Base-by-base conservation (phyloP, 352 stramenopile genomes). In the Aphanomyces invadans region DNA sequence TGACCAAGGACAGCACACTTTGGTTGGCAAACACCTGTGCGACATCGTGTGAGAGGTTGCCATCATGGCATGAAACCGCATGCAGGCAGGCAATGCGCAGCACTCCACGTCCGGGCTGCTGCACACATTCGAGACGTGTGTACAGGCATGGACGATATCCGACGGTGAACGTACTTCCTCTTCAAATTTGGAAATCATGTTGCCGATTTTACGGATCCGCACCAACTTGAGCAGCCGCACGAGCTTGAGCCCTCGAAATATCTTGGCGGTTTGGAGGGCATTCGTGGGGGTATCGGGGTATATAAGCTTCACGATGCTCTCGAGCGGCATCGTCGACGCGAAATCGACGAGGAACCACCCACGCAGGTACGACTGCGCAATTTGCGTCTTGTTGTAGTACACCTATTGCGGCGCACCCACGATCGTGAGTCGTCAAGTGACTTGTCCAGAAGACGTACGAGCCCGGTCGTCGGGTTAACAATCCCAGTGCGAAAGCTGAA, bases 221-320 rank as follows among this genome's bases (percentile, higher is more conserved):
- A 88, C 86, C 15, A 97, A 73, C 65, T 97, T 97, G 52, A 97
- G 81, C 9, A 97, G 70, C 15, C 90, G 78, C 3, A 95, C 70
- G 2, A 96, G 76, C 62, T 95, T 92, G 5, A 94, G 79, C n/a
- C 77, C 76, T 29, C 86, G 81, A 25, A 67, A 67, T 3, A 67
- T 67, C 17, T 32, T 19, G 19, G 60, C 26, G 10, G 60, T 59
- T 25, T 95, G 70, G 12, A 96, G 62, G 48, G 95, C 95, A 15
- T 89, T 75, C 3, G 83, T 86, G n/a, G 48, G 21, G 9, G 26
- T 25, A 9, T 38, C 23, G 17, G 60, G 60, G 31, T 48, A 42
- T 39, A 85, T 52, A 12, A 89, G 62, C 26, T 74, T 72, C 0
- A 76, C 73, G 10, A 95, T 39, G 11, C 69, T 68, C 9, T 92